Evolutionary conservation across 306 rosid genomes (phyloP).

Genomic region (Begonia loranthoides): DNA sequence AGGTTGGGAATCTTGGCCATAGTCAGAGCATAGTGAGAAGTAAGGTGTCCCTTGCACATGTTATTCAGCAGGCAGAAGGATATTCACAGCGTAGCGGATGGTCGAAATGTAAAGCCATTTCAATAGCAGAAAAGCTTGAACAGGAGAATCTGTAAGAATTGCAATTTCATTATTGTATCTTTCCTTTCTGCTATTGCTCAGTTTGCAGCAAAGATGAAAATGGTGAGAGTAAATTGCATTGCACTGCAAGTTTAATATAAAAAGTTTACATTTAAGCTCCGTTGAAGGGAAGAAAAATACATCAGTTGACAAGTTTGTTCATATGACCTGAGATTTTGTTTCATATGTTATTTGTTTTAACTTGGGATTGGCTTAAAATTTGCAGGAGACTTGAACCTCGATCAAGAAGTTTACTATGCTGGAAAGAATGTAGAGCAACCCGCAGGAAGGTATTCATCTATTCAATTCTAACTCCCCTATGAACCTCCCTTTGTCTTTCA

Average conservation of each 20-base stretch:
- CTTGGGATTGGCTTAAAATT: not conserved
- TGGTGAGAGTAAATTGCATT: too few relatives aligned
- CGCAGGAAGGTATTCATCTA: conserved; percentile 50
- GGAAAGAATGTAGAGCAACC: conserved; percentile 74
- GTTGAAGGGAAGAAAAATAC: too few relatives aligned
- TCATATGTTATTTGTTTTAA: not conserved
- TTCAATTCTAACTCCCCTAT: conserved; percentile 6
- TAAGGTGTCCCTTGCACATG: conserved; percentile 97
- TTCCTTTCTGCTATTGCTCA: too few relatives aligned
- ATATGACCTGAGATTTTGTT: too few relatives aligned
- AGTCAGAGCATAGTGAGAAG: conserved; percentile 78
- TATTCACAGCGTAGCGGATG: conserved; percentile 52
- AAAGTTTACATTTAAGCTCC: too few relatives aligned
- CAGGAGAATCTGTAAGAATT: conserved; percentile 82
- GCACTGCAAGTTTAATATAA: too few relatives aligned
- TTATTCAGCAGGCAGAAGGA: conserved; percentile 94
- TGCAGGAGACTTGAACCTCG: conserved; percentile 92
- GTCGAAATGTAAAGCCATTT: conserved; percentile 87
- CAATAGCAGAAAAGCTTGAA: conserved; percentile 98
- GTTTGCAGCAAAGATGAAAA: too few relatives aligned
- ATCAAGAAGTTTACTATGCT: conserved; percentile 81
- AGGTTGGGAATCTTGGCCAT: conserved; percentile 41
- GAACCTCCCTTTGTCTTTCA: not conserved
- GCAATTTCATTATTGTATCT: not conserved
- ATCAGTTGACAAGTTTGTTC: too few relatives aligned